Percentiles rank a stretch among this genome's conserved stretches.
phyloP scores from a whole-genome alignment of 2,329 filamentous ascomycete genomes.

The Dactylonectria estremocensis region DNA sequence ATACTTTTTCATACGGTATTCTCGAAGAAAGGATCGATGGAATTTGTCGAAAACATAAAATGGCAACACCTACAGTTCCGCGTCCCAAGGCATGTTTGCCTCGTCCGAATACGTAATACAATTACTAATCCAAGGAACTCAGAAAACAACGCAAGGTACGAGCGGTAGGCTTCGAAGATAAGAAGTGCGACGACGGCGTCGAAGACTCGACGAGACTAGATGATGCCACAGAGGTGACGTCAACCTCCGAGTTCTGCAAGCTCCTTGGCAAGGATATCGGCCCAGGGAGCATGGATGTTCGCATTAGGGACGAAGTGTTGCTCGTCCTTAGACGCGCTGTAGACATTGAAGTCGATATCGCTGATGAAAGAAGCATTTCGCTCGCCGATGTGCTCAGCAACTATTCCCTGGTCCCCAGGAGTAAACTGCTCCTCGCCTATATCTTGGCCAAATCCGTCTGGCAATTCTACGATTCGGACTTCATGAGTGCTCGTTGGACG shows the following conservation, averaged over 20 bases:
- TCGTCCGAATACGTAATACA: background rate
- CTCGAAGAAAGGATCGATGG: constrained; percentile 1
- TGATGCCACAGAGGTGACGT: constrained; percentile 3
- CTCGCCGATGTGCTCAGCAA: constrained; percentile 16
- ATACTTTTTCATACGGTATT: constrained; percentile 16
- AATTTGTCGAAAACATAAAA: constrained; percentile 20
- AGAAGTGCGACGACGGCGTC: background rate
- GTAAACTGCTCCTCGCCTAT: constrained; percentile 27
- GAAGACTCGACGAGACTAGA: background rate
- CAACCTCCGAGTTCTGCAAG: constrained; percentile 10
- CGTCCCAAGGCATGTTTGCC: constrained; percentile 8
- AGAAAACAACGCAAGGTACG: background rate
- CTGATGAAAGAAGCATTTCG: constrained; percentile 22
- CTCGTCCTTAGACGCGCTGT: background rate
- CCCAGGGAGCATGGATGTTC: constrained; percentile 8
- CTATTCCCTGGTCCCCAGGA: constrained; percentile 5
- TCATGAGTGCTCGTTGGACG: constrained; percentile 28
- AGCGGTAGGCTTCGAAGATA: background rate
- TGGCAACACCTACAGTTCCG: constrained; percentile 25
- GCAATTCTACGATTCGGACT: constrained; percentile 36
- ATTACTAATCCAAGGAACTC: background rate
- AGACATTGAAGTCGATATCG: constrained; percentile 16
- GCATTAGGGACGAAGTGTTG: constrained; percentile 11
- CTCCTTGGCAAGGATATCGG: constrained; percentile 12
- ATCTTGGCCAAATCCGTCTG: constrained; percentile 30